Base-by-base conservation (phyloP, 192 early-diverging fungal species). In the Globomyces pollinis-pini region DNA sequence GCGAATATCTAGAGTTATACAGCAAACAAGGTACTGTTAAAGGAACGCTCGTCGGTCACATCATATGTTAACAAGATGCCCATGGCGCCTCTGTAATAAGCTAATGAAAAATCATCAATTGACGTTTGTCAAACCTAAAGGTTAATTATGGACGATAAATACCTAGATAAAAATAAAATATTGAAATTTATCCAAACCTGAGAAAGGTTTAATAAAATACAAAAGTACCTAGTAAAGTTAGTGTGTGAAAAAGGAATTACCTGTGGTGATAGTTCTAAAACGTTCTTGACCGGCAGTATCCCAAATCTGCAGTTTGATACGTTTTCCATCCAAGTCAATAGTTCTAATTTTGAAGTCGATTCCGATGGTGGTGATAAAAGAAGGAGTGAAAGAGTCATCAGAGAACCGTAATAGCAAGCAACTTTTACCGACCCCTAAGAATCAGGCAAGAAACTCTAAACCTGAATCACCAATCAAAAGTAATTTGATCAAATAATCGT, bases 341-440 rank as follows among this genome's bases (percentile, higher is more conserved):
- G 93, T 97, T 54, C 94, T 85, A 70, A 99, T 97, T 78, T 97
- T 96, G 73, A 99, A 99, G 78, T 99, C 96, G 61, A 99, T 97
- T 43, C 96, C 96, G 60, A 99, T 97, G 44, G 96, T 99, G 36
- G 96, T 97, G 69, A 99, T 99, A 76, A 97, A 99, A 34, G 92
- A 94, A 29, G 96, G 96, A 28, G 96, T 97, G 69, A 99, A 99
- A 50, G 91, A 93, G 78, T 99, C 94, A 74, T 99, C 94, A 59
- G 90, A 93, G 74, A 99, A 99, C 41, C 96, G 90, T 31, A 99
- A 81, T 26, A 99, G 81, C 33, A 99, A 75, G 71, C 96, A 97
- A 60, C 85, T 88, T 78, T 99, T 99, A 38, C 96, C 96, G 59
- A 94, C 91, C 70, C 91, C 91, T 94, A 60, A 18, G 23, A 7